These are phyloP conservation scores for Elymus sibiricus DNA, from an alignment of 176 grass and related monocot species.

Conservation along the genomic window DNA sequence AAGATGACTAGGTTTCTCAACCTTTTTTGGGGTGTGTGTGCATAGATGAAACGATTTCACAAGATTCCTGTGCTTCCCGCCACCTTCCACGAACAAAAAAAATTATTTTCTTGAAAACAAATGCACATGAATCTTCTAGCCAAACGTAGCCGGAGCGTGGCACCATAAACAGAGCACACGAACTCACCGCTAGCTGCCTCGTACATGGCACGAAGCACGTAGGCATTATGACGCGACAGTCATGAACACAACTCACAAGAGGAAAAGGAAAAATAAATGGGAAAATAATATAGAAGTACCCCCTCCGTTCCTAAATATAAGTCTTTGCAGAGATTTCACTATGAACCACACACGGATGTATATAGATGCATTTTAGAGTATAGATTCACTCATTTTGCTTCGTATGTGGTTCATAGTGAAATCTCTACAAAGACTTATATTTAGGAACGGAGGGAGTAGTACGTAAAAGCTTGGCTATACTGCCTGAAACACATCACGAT, in stretches of 20 bases:
- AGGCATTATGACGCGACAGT: background rate
- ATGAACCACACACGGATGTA: too few relatives aligned
- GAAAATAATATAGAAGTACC: too few relatives aligned
- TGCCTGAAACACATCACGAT: too few relatives aligned
- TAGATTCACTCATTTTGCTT: too few relatives aligned
- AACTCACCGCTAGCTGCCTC: background rate
- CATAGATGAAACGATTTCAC: constrained; percentile 25
- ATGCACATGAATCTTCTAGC: background rate
- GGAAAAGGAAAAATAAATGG: background rate
- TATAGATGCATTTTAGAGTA: too few relatives aligned
- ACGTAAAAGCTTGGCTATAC: too few relatives aligned
- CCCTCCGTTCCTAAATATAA: too few relatives aligned
- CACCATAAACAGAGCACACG: constrained; percentile 44
- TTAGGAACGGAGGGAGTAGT: too few relatives aligned
- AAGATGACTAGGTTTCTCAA: background rate
- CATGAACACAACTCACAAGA: constrained; percentile 14
- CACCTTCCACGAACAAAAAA: background rate
- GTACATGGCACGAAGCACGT: background rate
- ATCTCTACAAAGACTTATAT: too few relatives aligned
- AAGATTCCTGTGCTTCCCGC: constrained; percentile 2
- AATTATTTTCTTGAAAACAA: background rate
- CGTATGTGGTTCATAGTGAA: too few relatives aligned
- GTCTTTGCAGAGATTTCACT: too few relatives aligned
- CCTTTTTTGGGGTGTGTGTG: background rate
- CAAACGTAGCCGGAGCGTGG: constrained; percentile 32